These are phyloP conservation scores for Calonectria ilicicola DNA, from an alignment of 2,329 filamentous ascomycete genomes.

Conservation along the genomic window DNA sequence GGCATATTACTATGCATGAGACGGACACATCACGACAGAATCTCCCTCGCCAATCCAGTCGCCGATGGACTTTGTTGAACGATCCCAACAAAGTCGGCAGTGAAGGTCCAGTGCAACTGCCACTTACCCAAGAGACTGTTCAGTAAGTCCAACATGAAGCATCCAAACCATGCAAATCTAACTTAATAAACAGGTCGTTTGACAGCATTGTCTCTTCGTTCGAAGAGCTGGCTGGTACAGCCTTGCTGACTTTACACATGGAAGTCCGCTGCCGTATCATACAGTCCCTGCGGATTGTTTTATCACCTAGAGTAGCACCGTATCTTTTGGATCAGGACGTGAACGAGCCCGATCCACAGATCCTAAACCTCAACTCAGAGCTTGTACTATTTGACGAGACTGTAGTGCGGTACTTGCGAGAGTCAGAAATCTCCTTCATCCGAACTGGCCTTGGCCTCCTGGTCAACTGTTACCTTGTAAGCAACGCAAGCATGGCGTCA, in stretches of 20 bases:
- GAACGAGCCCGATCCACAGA: constrained; percentile 80
- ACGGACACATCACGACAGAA: constrained; percentile 72
- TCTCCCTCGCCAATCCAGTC: constrained; percentile 68
- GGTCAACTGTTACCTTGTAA: constrained; percentile 82
- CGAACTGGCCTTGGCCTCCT: constrained; percentile 81
- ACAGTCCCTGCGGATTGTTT: constrained; percentile 76
- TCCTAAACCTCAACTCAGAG: constrained; percentile 86
- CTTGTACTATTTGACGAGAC: constrained; percentile 91
- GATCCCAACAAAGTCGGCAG: constrained; percentile 68
- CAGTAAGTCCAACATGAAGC: constrained; percentile 64
- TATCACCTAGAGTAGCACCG: constrained; percentile 70
- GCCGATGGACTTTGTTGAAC: constrained; percentile 87
- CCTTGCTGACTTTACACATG: constrained; percentile 88
- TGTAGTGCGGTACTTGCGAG: constrained; percentile 77
- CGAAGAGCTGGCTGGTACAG: constrained; percentile 81
- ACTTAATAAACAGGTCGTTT: constrained; percentile 71
- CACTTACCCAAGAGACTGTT: constrained; percentile 87
- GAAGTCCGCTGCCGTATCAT: constrained; percentile 89
- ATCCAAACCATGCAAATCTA: constrained; percentile 29
- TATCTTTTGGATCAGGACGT: constrained; percentile 79
- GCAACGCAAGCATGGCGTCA: constrained; percentile 76
- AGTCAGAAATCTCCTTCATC: constrained; percentile 79
- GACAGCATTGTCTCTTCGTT: constrained; percentile 88
- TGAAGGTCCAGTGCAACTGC: constrained; percentile 81
- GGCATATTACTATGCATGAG: constrained; percentile 83